A percentile compares a stretch with the other conserved stretches of the same genome.
Evolutionary conservation across 805 yeast genomes (phyloP).

Genomic region (Torulaspora indica): DNA sequence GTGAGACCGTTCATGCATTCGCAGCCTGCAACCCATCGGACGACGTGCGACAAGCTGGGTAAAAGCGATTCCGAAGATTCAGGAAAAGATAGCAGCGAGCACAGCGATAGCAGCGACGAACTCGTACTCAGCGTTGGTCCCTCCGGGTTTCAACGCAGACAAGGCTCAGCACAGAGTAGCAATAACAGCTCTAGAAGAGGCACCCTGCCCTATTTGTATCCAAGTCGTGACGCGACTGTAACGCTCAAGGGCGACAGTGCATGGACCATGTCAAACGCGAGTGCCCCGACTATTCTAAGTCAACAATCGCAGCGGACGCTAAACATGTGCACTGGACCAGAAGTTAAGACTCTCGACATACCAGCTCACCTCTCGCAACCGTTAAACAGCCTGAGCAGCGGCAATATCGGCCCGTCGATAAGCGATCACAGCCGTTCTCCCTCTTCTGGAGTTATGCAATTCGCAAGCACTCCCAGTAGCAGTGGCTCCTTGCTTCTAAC

Average conservation of each 20-base stretch:
- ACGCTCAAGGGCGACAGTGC: constrained; percentile 4
- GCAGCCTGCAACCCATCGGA: constrained; percentile 4
- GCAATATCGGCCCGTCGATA: constrained; percentile 1
- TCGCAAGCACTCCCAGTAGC: constrained; percentile 5
- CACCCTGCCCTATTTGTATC: constrained; percentile 9
- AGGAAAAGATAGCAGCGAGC: constrained; percentile 4
- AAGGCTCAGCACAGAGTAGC: constrained; percentile 16
- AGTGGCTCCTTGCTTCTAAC: constrained; percentile 9
- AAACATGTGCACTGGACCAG: not conserved
- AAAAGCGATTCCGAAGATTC: constrained; percentile 1
- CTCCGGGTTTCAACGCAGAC: constrained; percentile 20
- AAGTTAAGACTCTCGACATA: not conserved
- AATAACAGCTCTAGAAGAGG: constrained; percentile 14
- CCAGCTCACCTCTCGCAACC: not conserved
- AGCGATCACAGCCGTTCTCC: not conserved
- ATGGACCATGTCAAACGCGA: constrained; percentile 2
- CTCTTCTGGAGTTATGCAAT: constrained; percentile 1
- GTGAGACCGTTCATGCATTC: constrained; percentile 11
- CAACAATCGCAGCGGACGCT: constrained; percentile 4
- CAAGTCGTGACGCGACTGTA: constrained; percentile 2
- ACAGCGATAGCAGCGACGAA: constrained; percentile 18
- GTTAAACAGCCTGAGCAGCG: constrained; percentile 1
- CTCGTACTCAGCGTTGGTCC: constrained; percentile 22
- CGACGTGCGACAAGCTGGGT: constrained; percentile 2
- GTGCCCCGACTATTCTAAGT: constrained; percentile 2